phyloP scores from a whole-genome alignment of 306 rosid genomes.

The Quercus robur region DNA sequence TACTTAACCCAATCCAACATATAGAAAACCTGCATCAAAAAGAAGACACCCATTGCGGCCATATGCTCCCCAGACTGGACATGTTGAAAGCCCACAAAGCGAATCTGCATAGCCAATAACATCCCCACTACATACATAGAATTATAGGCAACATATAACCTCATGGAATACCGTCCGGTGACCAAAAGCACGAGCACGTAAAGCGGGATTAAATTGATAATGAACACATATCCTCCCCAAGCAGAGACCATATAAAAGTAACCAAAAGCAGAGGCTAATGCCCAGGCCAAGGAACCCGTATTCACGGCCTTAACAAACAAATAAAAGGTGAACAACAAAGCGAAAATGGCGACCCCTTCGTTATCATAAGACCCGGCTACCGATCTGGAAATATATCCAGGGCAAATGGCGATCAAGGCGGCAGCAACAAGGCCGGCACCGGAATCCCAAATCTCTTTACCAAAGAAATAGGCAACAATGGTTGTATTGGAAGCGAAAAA shows the following conservation, averaged over 20 bases:
- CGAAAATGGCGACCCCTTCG: conserved; percentile 97
- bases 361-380: conserved; percentile 97
- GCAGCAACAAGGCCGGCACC: conserved; percentile 98
- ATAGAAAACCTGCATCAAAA: conserved; percentile 94
- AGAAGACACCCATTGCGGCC: conserved; percentile 99
- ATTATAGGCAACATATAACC: conserved; percentile 88
- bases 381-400: conserved; percentile 92
- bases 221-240: conserved; percentile 98
- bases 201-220: conserved; percentile 79
- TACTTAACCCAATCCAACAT: conserved; percentile 95
- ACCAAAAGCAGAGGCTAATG: conserved; percentile 87
- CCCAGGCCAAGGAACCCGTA: conserved; percentile 90
- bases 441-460: conserved; percentile 90
- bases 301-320: conserved; percentile 94
- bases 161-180: conserved; percentile 87
- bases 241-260: conserved; percentile 99
- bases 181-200: conserved; percentile 84
- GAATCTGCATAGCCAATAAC: conserved; percentile 98
- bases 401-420: conserved; percentile 88
- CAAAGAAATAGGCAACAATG: conserved; percentile 86
- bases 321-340: conserved; percentile 73
- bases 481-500: conserved; percentile 95
- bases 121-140: conserved; percentile 89
- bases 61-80: conserved; percentile 99
- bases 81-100: conserved; percentile 97